Percentiles rank a stretch among this genome's conserved stretches.
phyloP scores from a whole-genome alignment of 2,329 filamentous ascomycete genomes.

The Apiospora phragmitis region DNA sequence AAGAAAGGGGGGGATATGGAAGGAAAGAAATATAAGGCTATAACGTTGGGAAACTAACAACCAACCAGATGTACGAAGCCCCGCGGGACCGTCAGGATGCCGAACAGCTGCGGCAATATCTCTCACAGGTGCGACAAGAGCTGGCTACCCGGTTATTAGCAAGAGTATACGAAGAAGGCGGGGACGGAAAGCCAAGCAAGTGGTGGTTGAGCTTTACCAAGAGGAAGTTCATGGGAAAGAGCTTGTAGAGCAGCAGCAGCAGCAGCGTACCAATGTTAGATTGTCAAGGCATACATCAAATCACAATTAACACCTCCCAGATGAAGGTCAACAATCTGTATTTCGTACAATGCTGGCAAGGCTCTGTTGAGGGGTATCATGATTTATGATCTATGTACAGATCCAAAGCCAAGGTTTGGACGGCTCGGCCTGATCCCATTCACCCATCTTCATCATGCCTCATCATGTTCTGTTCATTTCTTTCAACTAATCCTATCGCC shows the following conservation, averaged over 20 bases:
- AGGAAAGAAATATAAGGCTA: neutral
- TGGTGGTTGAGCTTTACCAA: conserved; percentile 99
- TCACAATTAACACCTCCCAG: conserved; percentile 5
- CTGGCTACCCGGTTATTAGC: conserved; percentile 79
- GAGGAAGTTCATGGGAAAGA: conserved; percentile 99
- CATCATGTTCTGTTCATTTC: neutral
- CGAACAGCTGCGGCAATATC: conserved; percentile 84
- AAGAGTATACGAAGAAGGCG: conserved; percentile 78
- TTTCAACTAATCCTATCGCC: conserved; percentile 13
- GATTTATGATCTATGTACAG: conserved; percentile 9
- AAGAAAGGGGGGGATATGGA: neutral
- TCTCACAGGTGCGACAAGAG: conserved; percentile 92
- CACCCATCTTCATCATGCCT: neutral
- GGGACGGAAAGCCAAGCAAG: conserved; percentile 71
- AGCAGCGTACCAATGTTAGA: neutral
- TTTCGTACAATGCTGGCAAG: neutral
- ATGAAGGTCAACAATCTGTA: neutral
- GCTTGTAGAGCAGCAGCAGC: conserved; percentile 51
- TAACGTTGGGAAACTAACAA: neutral
- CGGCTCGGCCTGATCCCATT: neutral
- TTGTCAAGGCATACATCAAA: conserved; percentile 14
- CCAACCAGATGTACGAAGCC: conserved; percentile 77
- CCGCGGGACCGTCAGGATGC: conserved; percentile 85
- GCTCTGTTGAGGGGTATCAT: conserved; percentile 16
- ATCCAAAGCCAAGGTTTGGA: neutral